Conservation (phyloP, 345 rosid genomes). For the Laguncularia racemosa region DNA sequence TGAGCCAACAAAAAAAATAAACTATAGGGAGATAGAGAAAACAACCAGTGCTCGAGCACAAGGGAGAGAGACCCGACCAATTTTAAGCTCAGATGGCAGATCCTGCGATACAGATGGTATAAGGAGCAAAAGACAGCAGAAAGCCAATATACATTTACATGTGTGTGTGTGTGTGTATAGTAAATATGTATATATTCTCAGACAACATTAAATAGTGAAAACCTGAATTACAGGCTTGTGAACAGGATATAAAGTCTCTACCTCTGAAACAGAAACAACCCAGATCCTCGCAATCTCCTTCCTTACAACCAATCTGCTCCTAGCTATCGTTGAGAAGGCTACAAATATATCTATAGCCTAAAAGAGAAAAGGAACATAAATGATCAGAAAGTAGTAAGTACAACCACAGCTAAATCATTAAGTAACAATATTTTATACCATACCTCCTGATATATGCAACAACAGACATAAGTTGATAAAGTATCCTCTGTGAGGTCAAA, state of each 20-base stretch:
- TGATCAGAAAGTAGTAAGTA: conserved; percentile 5
- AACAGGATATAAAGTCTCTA: conserved; percentile 31
- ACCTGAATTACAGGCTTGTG: conserved; percentile 82
- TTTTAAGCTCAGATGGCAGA: conserved; percentile 34
- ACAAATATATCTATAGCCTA: conserved; percentile 86
- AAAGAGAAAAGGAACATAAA: conserved; percentile 10
- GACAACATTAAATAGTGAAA: conserved; percentile 12
- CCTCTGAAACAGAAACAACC: conserved; percentile 40
- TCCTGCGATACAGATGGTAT: conserved; percentile 38
- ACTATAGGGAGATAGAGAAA: conserved; percentile 5
- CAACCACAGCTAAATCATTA: neutral
- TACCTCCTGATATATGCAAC: conserved; percentile 71
- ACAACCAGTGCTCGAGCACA: conserved; percentile 38
- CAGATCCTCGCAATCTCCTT: conserved; percentile 57
- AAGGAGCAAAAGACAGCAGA: conserved; percentile 19
- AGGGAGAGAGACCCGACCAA: conserved; percentile 71
- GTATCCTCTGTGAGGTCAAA: conserved; percentile 12
- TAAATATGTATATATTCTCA: no score
- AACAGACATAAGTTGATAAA: conserved; percentile 42
- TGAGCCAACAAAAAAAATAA: conserved; percentile 9
- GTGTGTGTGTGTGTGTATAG: no score
- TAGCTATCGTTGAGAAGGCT: conserved; percentile 43
- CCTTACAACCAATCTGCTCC: conserved; percentile 38
- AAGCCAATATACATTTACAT: no score
- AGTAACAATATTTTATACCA: neutral